Conservation (phyloP, 306 rosid species). For the Cyclanthera cordifolia region DNA sequence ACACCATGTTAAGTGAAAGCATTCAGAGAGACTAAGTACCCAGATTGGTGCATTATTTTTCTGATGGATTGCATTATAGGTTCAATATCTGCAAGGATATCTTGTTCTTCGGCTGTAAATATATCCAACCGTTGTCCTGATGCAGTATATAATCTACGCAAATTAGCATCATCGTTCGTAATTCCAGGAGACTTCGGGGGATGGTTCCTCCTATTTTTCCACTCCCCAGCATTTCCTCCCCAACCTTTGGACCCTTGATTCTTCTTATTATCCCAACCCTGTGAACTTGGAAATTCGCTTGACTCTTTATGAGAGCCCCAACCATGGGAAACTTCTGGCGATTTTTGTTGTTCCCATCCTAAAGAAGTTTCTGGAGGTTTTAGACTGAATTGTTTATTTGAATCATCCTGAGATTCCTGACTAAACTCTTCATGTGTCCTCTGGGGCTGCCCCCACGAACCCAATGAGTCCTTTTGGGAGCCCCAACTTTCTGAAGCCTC, state of each 20-base stretch:
- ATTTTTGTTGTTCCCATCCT: slow-evolving; percentile 23
- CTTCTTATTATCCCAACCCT: slow-evolving; percentile 41
- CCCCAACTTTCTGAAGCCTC: slow-evolving; percentile 11
- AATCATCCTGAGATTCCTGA: slow-evolving; percentile 11
- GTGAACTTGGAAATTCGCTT: slow-evolving; percentile 26
- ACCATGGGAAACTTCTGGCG: slow-evolving; percentile 26
- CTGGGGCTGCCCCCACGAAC: slow-evolving; percentile 11
- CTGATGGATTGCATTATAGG: slow-evolving; percentile 53
- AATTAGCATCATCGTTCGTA: slow-evolving; percentile 17
- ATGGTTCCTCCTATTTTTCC: slow-evolving; percentile 44
- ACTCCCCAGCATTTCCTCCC: slow-evolving; percentile 54
- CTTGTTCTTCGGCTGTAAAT: slow-evolving; percentile 72
- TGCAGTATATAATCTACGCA: slow-evolving; percentile 23
- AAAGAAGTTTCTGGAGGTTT: slow-evolving; percentile 8
- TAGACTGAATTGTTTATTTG: neutral
- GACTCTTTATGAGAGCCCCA: slow-evolving; percentile 27
- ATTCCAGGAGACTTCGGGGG: slow-evolving; percentile 48
- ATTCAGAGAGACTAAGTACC: slow-evolving; percentile 37
- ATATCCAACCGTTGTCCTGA: slow-evolving; percentile 51
- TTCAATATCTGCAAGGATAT: slow-evolving; percentile 41
- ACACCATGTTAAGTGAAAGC: neutral
- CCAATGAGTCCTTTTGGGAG: slow-evolving; percentile 6
- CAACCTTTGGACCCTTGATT: slow-evolving; percentile 53
- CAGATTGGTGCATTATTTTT: slow-evolving; percentile 66
- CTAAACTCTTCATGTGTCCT: neutral